Percentiles rank a stretch among this genome's conserved stretches.
Conservation (phyloP, 2,329 filamentous ascomycete genomes). For the Corinectria fuckeliana region DNA sequence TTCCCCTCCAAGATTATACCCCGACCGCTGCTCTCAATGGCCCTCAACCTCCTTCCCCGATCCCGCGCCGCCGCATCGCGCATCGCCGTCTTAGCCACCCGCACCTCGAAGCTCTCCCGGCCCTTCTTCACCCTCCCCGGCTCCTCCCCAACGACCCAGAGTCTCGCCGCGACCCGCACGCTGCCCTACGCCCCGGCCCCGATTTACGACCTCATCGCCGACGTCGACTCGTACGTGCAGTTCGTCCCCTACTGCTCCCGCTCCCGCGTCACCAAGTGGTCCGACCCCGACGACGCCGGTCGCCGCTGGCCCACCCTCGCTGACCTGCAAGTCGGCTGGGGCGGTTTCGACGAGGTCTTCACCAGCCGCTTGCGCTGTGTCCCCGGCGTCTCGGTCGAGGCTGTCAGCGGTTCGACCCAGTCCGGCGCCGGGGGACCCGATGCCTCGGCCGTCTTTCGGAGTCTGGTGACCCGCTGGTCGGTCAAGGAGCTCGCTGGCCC, state of each 20-base stretch:
- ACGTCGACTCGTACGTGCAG: constrained; percentile 80
- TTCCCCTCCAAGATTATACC: background rate
- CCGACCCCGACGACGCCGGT: constrained; percentile 56
- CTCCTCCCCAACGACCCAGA: constrained; percentile 55
- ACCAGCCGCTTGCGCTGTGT: constrained; percentile 81
- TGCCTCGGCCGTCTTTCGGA: constrained; percentile 65
- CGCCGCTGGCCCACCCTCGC: constrained; percentile 74
- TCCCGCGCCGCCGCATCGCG: constrained; percentile 21
- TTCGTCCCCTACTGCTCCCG: constrained; percentile 93
- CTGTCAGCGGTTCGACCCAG: constrained; percentile 66
- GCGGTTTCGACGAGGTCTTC: constrained; percentile 82
- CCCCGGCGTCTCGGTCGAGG: constrained; percentile 75
- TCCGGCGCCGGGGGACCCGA: constrained; percentile 52
- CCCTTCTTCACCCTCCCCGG: constrained; percentile 46
- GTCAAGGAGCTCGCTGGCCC: constrained; percentile 53
- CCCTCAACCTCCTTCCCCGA: constrained; percentile 20
- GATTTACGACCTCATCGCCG: constrained; percentile 86
- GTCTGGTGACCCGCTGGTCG: constrained; percentile 73
- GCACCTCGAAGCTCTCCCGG: constrained; percentile 38
- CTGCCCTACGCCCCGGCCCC: constrained; percentile 75
- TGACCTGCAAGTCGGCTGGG: constrained; percentile 84
- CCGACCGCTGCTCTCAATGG: constrained; percentile 20
- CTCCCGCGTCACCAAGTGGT: constrained; percentile 79
- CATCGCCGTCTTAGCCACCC: constrained; percentile 25
- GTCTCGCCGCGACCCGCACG: constrained; percentile 73